phyloP scores from a whole-genome alignment of 2,329 filamentous ascomycete genomes.

The Fusarium illudens region DNA sequence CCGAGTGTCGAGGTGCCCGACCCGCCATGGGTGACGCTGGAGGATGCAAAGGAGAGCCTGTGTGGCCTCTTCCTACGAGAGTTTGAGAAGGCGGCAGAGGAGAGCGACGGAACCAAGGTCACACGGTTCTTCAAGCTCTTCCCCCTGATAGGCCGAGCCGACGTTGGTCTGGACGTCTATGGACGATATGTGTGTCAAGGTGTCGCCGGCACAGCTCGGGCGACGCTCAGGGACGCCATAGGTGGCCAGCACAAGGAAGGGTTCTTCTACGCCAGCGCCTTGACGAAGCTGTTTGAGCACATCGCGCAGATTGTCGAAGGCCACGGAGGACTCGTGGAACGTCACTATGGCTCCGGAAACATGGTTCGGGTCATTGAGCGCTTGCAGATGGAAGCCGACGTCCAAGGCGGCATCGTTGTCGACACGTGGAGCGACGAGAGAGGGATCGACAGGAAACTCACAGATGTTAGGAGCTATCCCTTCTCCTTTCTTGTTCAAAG shows the following conservation, averaged over 20 bases:
- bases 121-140: slow-evolving; percentile 99
- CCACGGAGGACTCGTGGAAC: slow-evolving; percentile 88
- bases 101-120: slow-evolving; percentile 87
- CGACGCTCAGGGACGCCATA: slow-evolving; percentile 76
- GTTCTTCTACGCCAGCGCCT: slow-evolving; percentile 89
- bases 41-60: slow-evolving; percentile 86
- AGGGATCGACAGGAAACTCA: slow-evolving; percentile 83
- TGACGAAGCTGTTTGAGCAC: slow-evolving; percentile 95
- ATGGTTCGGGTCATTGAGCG: slow-evolving; percentile 96
- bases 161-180: slow-evolving; percentile 93
- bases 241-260: slow-evolving; percentile 69
- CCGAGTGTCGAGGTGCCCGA: slow-evolving; percentile 96
- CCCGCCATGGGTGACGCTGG: slow-evolving; percentile 84
- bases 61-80: slow-evolving; percentile 92
- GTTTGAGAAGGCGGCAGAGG: slow-evolving; percentile 89
- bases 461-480: slow-evolving; percentile 96
- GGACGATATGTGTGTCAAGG: slow-evolving; percentile 96
- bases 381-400: slow-evolving; percentile 92
- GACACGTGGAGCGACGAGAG: slow-evolving; percentile 96
- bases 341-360: slow-evolving; percentile 90
- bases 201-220: slow-evolving; percentile 83
- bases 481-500: slow-evolving; percentile 98
- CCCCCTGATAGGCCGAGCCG: slow-evolving; percentile 86
- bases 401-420: slow-evolving; percentile 93
- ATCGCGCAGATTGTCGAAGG: slow-evolving; percentile 96